These are phyloP conservation scores for Beauveria rudraprayagi DNA, from an alignment of 2,329 filamentous ascomycete species.

Conservation along the genomic window DNA sequence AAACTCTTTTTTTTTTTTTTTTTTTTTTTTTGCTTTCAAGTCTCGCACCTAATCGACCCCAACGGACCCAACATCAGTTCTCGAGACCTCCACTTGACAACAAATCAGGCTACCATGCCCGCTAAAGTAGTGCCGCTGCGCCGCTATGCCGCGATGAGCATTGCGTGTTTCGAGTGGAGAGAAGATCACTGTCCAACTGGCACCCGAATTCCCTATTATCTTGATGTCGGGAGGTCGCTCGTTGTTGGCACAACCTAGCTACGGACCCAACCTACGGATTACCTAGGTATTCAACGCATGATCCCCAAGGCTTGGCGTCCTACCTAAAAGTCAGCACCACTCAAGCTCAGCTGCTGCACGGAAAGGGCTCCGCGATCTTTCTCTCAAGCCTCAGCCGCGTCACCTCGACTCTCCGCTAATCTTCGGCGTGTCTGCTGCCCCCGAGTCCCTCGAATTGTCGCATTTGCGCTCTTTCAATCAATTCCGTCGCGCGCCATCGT, in stretches of 20 bases:
- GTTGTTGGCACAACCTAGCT: too few relatives aligned
- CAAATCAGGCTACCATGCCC: not conserved
- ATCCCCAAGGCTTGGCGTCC: not conserved
- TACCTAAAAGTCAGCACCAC: not conserved
- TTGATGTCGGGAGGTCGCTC: too few relatives aligned
- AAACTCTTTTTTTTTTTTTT: too few relatives aligned
- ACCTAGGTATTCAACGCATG: not conserved
- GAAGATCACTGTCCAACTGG: not conserved
- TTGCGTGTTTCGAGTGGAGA: not conserved
- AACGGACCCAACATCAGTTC: not conserved
- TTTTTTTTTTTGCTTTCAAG: too few relatives aligned
- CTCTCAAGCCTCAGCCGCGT: not conserved
- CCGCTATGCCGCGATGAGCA: not conserved
- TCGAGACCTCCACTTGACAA: not conserved
- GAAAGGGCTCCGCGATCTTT: slow-evolving; percentile 2
- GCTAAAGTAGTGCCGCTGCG: not conserved
- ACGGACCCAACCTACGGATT: not conserved
- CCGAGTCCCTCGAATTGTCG: not conserved
- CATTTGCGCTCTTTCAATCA: not conserved
- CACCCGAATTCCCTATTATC: not conserved
- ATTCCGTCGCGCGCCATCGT: not conserved
- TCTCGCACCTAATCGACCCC: not conserved
- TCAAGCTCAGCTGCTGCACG: not conserved
- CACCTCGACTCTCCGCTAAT: not conserved
- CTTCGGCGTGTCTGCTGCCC: not conserved